Evolutionary conservation across 2,329 filamentous ascomycete genomes (phyloP).

Genomic region (Apiospora sp.): DNA sequence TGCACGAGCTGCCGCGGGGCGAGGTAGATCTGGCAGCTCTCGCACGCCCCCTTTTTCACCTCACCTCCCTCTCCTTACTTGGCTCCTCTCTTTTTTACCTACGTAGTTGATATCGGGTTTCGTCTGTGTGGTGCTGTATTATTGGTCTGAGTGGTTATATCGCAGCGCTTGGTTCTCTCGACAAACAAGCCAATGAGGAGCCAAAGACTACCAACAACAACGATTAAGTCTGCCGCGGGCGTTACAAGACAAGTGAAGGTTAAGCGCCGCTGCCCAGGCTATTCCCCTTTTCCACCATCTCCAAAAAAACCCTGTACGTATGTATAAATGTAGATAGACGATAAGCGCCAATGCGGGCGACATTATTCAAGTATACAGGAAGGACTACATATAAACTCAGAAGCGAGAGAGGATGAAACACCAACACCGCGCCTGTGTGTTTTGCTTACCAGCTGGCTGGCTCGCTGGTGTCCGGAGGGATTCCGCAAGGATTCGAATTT

Average conservation of each 20-base stretch:
- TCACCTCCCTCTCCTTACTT: no score
- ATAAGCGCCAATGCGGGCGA: not conserved
- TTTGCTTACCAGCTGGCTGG: not conserved
- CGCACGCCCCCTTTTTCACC: not conserved
- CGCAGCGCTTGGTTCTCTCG: slow-evolving; percentile 14
- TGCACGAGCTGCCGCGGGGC: slow-evolving; percentile 2
- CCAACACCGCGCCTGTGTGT: slow-evolving; percentile 7
- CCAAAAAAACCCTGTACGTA: not conserved
- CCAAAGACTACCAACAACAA: slow-evolving; percentile 3
- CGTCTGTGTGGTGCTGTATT: not conserved
- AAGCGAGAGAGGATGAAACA: not conserved
- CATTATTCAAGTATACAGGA: not conserved
- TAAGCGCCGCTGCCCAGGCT: slow-evolving; percentile 17
- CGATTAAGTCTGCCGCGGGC: slow-evolving; percentile 12
- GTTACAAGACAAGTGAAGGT: not conserved
- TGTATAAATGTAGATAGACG: not conserved
- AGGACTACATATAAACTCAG: not conserved
- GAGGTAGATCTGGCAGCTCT: slow-evolving; percentile 20
- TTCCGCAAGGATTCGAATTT: not conserved
- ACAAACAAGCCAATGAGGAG: not conserved
- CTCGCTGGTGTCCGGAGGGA: not conserved
- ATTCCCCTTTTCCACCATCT: not conserved
- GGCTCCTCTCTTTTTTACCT: not conserved
- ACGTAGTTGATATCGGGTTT: not conserved
- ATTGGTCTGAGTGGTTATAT: not conserved